Percentiles rank a stretch among this genome's conserved stretches.
Conservation (phyloP, 345 rosid genomes). For the Dimocarpus longan region DNA sequence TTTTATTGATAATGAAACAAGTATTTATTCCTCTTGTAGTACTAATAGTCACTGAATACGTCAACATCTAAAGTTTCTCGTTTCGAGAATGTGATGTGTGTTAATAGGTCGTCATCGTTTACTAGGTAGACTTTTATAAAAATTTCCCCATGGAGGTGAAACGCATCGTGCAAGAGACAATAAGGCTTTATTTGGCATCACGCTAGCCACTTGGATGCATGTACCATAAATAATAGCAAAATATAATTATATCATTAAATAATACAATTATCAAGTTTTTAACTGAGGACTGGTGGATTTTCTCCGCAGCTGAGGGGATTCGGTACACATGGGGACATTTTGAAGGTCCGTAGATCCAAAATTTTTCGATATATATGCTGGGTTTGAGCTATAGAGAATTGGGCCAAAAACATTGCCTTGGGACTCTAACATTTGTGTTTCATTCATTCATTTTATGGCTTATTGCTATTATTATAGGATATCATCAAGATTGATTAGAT, state of each 20-base stretch:
- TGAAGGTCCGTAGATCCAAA: background rate
- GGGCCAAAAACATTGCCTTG: background rate
- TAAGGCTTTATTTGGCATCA: background rate
- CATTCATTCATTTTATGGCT: too few species aligned
- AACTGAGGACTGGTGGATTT: slow-evolving; percentile 15
- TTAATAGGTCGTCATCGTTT: too few species aligned
- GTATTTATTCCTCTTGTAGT: background rate
- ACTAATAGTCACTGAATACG: background rate
- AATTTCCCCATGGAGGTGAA: background rate
- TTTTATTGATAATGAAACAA: background rate
- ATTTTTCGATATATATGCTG: background rate
- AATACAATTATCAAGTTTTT: background rate
- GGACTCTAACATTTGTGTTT: background rate
- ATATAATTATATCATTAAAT: background rate
- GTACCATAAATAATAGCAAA: background rate
- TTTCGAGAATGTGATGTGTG: background rate
- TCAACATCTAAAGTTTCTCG: background rate
- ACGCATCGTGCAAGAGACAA: background rate
- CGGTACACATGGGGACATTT: slow-evolving; percentile 26
- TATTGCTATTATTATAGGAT: too few species aligned
- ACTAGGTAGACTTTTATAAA: too few species aligned
- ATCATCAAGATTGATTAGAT: too few species aligned
- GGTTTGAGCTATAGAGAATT: background rate
- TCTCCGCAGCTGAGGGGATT: slow-evolving; percentile 34
- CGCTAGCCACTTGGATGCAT: slow-evolving; percentile 18